phyloP scores from a whole-genome alignment of 2,329 filamentous ascomycete species.

The Lachnellula occidentalis region DNA sequence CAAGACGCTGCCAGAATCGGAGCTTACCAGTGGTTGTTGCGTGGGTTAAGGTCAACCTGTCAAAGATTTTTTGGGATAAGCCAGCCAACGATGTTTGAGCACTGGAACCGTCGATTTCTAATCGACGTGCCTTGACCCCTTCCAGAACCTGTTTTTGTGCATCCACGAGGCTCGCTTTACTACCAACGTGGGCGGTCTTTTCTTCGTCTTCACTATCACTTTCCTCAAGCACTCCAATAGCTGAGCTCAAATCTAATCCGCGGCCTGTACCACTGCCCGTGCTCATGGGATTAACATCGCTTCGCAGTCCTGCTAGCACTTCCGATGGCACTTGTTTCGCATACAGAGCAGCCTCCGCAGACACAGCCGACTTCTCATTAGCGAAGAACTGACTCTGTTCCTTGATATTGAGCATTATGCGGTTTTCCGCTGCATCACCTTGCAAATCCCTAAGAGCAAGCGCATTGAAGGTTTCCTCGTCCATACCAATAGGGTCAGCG shows the following conservation, averaged over 20 bases:
- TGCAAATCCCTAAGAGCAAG: constrained; percentile 76
- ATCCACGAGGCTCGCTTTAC: constrained; percentile 56
- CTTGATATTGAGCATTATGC: constrained; percentile 79
- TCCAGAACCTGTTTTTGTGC: constrained; percentile 63
- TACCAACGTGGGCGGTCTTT: constrained; percentile 58
- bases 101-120: constrained; percentile 48
- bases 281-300: constrained; percentile 47
- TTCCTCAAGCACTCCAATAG: constrained; percentile 65
- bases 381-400: constrained; percentile 83
- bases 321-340: constrained; percentile 63
- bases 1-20: neutral
- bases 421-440: constrained; percentile 65
- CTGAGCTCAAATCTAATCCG: constrained; percentile 55
- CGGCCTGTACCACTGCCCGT: constrained; percentile 44
- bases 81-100: constrained; percentile 32
- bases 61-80: constrained; percentile 47
- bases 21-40: constrained; percentile 70
- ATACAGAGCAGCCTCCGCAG: constrained; percentile 44
- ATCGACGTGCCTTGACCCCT: constrained; percentile 56
- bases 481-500: constrained; percentile 58
- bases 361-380: constrained; percentile 40
- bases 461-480: constrained; percentile 69
- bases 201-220: constrained; percentile 62
- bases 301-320: constrained; percentile 59
- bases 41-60: constrained; percentile 69